A percentile compares a stretch with the other conserved stretches of the same genome.
Conservation (phyloP, 345 rosid species). For the Pistacia atlantica region DNA sequence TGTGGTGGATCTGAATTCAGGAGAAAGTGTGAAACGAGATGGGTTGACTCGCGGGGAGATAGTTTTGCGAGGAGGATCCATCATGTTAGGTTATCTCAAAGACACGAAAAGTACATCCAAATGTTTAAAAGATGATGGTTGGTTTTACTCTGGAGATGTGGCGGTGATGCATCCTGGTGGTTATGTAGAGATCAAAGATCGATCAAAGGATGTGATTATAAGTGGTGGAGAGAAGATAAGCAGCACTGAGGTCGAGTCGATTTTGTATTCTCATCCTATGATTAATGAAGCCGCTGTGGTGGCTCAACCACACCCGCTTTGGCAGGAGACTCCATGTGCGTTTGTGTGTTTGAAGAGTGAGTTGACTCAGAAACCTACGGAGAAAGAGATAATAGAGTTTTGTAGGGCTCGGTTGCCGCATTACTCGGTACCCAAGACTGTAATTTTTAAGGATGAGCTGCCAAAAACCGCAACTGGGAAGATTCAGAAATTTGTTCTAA, state of each 20-base stretch:
- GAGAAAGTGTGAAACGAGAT: slow-evolving; percentile 45
- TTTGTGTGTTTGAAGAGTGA: slow-evolving; percentile 53
- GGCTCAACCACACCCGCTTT: slow-evolving; percentile 50
- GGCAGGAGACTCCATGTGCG: slow-evolving; percentile 73
- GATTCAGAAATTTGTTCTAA: slow-evolving; percentile 52
- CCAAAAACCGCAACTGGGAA: slow-evolving; percentile 71
- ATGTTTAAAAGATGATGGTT: slow-evolving; percentile 43
- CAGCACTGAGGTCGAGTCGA: slow-evolving; percentile 51
- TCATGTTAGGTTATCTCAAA: slow-evolving; percentile 66
- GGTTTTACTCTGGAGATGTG: slow-evolving; percentile 63
- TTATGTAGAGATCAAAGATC: slow-evolving; percentile 58
- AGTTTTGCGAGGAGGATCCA: slow-evolving; percentile 44
- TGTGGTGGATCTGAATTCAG: slow-evolving; percentile 13
- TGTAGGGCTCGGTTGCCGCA: slow-evolving; percentile 51
- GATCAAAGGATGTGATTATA: slow-evolving; percentile 59
- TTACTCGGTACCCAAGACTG: slow-evolving; percentile 64
- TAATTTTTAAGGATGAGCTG: slow-evolving; percentile 48
- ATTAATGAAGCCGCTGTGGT: slow-evolving; percentile 66
- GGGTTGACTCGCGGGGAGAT: slow-evolving; percentile 58
- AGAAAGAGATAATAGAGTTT: slow-evolving; percentile 49
- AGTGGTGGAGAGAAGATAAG: slow-evolving; percentile 68
- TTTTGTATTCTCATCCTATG: slow-evolving; percentile 49
- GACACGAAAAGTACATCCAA: slow-evolving; percentile 39
- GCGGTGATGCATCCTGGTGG: slow-evolving; percentile 64
- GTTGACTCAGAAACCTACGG: slow-evolving; percentile 17